Evolutionary conservation across 2,329 filamentous ascomycete species (phyloP), one percentile per base, ranked within the genome.

Genomic region (Helotiales sp.): DNA sequence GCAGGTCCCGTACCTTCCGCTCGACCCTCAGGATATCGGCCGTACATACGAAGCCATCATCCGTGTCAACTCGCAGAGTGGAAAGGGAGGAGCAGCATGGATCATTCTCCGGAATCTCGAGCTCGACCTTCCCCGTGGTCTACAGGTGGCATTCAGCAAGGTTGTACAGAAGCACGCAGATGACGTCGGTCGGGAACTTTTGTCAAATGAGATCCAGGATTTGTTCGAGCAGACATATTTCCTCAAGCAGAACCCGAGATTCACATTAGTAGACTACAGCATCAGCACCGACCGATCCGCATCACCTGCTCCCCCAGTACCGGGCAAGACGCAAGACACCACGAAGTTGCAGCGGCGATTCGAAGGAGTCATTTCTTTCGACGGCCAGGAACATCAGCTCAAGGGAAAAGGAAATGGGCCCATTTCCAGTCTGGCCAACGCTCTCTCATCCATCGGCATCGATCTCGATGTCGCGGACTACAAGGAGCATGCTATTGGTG

Each of bases 11-110:
- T 98, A 98, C 78, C 89, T 98, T 58, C 95, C 95, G 13, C 86
- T 98, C 74, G 95, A 98, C 76, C 95, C 95, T 5, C 86, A 91
- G 76, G 95, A 98, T 76, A 97, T 98, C 71, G 95, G 95, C 60
- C 89, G 95, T 66, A 97, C 90, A n/a, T 98, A 98, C 86, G 94
- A 98, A 81, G 95, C 95, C 67, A 91, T 98, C 77, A 98, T 98
- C 78, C 92, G 95, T 68, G 95, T 98, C 86, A 99, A 98, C 84
- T 97, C 93, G 20, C 95, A 98, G 79, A 93, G 89, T 74, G 95
- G 95, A 72, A 98, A 99, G 83, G 95, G 95, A 69, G 96, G 96
- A 74, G 90, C 93, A 68, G 94, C 95, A 60, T 98, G 93, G 92
- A 92, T 98, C 77, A 94, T 98, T 77, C 89, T 94, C 77, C 90